phyloP scores from a whole-genome alignment of 1,284 basidiomycete species.

The Puccinia novopanici region DNA sequence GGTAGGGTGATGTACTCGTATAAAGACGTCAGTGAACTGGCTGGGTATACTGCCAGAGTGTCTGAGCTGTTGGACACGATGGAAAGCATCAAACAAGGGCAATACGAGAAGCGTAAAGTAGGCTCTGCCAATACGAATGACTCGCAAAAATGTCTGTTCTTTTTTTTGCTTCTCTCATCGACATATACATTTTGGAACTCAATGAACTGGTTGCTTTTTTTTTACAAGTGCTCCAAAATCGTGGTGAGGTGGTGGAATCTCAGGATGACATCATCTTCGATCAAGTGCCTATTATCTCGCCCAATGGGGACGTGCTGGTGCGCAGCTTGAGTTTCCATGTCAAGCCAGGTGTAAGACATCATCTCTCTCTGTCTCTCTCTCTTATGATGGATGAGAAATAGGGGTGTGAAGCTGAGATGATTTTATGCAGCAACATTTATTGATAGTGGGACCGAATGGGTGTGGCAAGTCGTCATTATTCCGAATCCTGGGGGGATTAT shows the following conservation, averaged over 20 bases:
- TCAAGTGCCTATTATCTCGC: conserved; percentile 90
- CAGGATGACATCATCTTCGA: conserved; percentile 79
- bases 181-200: neutral
- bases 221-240: conserved; percentile 71
- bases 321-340: conserved; percentile 78
- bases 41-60: conserved; percentile 91
- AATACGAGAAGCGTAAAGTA: conserved; percentile 84
- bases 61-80: conserved; percentile 86
- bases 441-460: conserved; percentile 91
- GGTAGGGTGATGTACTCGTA: conserved; percentile 72
- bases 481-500: conserved; percentile 91
- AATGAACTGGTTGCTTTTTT: neutral
- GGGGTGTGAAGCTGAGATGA: too few species aligned
- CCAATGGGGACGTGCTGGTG: conserved; percentile 90
- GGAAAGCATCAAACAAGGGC: conserved; percentile 79
- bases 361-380: conserved; percentile 52
- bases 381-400: neutral
- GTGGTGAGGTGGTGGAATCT: conserved; percentile 77
- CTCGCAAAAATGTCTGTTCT: conserved; percentile 71
- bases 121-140: conserved; percentile 74
- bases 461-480: conserved; percentile 89
- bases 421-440: conserved; percentile 71
- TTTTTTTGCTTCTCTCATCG: neutral
- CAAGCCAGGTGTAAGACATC: conserved; percentile 73
- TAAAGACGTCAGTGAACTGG: conserved; percentile 82